Evolutionary conservation across 2,329 filamentous ascomycete species (phyloP), one percentile per base, ranked within the genome.

Genomic region (Chaetomium sp.): DNA sequence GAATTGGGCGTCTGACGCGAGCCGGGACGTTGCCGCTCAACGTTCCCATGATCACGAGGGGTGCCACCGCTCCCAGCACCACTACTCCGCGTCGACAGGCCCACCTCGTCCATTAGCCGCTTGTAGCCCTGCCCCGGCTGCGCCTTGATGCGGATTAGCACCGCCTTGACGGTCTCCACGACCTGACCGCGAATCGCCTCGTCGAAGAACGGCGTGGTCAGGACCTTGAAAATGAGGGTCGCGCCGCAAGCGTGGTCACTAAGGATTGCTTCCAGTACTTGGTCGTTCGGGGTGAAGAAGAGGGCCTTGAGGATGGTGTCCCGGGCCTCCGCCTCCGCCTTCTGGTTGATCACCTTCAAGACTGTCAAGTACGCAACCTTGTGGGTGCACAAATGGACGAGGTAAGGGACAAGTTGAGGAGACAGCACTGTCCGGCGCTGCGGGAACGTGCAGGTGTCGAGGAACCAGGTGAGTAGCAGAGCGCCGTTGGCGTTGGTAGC

Each of bases 321-420:
- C 13, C 95, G 87, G 3, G 95, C 95, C 67, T 98, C 94, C 0
- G 91, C 85, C 78, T 99, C 95, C 38, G 93, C 91, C 75, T 96
- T 93, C 78, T 99, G 95, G 76, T 99, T 99, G 78, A 99, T 96
- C 58, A 98, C 93, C 81, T 99, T 99, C 64, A 99, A 83, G 1
- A 99, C 94, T 0, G 95, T 99, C 67, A 98, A 83, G 74, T 98
- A 98, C 0, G 95, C 95, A 63, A 99, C 94, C 82, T 98, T 98
- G 83, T 99, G 95, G 0, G 95, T 98, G 83, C 95, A 98, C 7
- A 99, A 85, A 75, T 97, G 92, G 27, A 97, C 93, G 35, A 99
- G 83, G 75, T 96, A 93, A 49, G 95, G 93, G 19, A 97, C 92
- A 27, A 99, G 87, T 71, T 93, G 88, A 23, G 95, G 95, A 53